phyloP scores from a whole-genome alignment of 169 alveolate species.

The Cyclospora cayetanensis region DNA sequence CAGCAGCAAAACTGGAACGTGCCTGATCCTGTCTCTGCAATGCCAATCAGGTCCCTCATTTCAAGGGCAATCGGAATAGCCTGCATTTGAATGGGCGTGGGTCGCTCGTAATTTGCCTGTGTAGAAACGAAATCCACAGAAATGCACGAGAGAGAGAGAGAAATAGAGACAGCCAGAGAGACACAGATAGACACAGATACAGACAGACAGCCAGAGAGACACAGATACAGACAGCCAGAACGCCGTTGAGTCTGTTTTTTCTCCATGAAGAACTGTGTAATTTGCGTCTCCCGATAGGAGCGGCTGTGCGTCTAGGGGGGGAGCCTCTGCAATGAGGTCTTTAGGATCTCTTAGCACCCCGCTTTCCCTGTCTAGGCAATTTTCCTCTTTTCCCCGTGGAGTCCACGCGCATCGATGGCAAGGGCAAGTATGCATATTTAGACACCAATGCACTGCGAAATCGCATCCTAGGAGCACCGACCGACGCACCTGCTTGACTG shows the following conservation, averaged over 20 bases:
- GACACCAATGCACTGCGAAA: no score
- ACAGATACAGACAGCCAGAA: neutral
- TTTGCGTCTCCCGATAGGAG: no score
- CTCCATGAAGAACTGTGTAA: no score
- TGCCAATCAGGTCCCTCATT: conserved; percentile 96
- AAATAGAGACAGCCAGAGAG: neutral
- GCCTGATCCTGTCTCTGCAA: conserved; percentile 98
- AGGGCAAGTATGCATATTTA: no score
- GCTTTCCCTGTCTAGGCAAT: no score
- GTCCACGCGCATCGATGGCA: no score
- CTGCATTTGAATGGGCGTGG: conserved; percentile 98
- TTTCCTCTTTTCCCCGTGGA: no score
- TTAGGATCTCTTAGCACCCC: no score
- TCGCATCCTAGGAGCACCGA: no score
- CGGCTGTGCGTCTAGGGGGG: no score
- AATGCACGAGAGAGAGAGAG: neutral
- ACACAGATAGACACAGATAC: neutral
- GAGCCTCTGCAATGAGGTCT: no score
- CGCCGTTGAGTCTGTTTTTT: no score
- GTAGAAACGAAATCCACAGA: neutral
- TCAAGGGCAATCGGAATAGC: conserved; percentile 95
- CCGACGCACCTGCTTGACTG: conserved; percentile 83
- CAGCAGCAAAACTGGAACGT: neutral
- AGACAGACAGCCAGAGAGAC: neutral
- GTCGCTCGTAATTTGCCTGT: conserved; percentile 76